Evolutionary conservation across 192 early-diverging fungal genomes (phyloP).

Genomic region (Phycomyces blakesleeanus): DNA sequence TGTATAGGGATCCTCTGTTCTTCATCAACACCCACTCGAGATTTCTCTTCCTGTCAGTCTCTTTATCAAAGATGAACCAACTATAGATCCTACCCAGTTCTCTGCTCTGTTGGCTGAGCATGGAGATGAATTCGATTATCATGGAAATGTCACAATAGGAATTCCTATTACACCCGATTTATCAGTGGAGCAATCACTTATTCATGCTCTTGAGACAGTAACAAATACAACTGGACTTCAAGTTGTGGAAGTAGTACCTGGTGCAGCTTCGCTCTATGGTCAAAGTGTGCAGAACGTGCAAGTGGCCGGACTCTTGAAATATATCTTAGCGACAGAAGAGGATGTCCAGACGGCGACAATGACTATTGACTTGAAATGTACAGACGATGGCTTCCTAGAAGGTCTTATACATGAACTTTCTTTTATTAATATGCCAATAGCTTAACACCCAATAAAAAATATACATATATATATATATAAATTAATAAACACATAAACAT

Average conservation of each 20-base stretch:
- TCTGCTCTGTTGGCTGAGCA: conserved; percentile 39
- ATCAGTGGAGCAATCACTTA: conserved; percentile 39
- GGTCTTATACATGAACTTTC: conserved; percentile 25
- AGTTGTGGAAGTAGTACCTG: conserved; percentile 54
- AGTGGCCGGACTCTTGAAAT: conserved; percentile 55
- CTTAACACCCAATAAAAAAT: not conserved
- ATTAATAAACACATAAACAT: too few species aligned
- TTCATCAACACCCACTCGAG: conserved; percentile 32
- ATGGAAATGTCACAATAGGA: conserved; percentile 34
- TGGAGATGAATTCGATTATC: conserved; percentile 43
- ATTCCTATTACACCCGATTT: conserved; percentile 26
- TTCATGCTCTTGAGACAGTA: conserved; percentile 44
- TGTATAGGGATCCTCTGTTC: conserved; percentile 7
- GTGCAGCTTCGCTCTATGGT: conserved; percentile 58
- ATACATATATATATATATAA: not conserved
- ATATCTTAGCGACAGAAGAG: conserved; percentile 16
- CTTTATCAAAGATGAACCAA: conserved; percentile 43
- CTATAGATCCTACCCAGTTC: conserved; percentile 47
- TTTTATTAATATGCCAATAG: not conserved
- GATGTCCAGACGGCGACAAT: conserved; percentile 31
- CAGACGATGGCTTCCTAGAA: conserved; percentile 50
- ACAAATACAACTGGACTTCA: conserved; percentile 44
- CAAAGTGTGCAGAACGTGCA: conserved; percentile 51
- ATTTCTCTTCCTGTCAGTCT: conserved; percentile 44
- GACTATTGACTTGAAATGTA: conserved; percentile 53